These are phyloP conservation scores for Blumeria hordei DNA, from an alignment of 2,329 filamentous ascomycete genomes.

Conservation along the genomic window DNA sequence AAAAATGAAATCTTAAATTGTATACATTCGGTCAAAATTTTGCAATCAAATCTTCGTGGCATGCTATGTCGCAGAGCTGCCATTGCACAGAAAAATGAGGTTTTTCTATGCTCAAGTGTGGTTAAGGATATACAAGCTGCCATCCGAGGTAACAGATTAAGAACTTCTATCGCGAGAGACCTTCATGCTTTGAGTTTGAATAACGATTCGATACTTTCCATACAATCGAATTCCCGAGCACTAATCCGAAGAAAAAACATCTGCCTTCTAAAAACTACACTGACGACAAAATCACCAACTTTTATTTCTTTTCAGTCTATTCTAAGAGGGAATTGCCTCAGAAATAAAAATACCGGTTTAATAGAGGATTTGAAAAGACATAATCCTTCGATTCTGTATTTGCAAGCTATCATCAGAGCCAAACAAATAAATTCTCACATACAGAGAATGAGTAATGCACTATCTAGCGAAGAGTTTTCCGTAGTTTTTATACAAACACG, in stretches of 20 bases:
- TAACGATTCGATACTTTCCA: constrained; percentile 23
- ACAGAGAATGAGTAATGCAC: constrained; percentile 21
- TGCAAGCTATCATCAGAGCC: constrained; percentile 22
- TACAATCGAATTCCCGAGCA: constrained; percentile 45
- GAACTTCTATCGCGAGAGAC: not conserved
- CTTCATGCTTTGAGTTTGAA: constrained; percentile 17
- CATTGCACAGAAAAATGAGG: constrained; percentile 29
- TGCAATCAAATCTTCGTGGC: constrained; percentile 44
- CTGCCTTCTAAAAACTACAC: constrained; percentile 23
- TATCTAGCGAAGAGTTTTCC: constrained; percentile 22
- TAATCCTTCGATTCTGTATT: constrained; percentile 13
- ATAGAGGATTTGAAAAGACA: constrained; percentile 28
- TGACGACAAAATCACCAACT: constrained; percentile 23
- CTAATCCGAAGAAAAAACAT: constrained; percentile 32
- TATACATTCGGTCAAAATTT: constrained; percentile 32
- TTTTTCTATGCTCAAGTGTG: constrained; percentile 24
- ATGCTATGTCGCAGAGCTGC: constrained; percentile 36
- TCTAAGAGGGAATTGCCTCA: constrained; percentile 21
- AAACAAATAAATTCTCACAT: constrained; percentile 28
- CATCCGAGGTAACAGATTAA: constrained; percentile 26
- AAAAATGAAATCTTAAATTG: constrained; percentile 34
- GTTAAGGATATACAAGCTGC: constrained; percentile 39
- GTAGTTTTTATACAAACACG: constrained; percentile 30
- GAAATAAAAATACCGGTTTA: constrained; percentile 21
- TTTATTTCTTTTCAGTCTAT: constrained; percentile 24